Percentiles rank a stretch among this genome's conserved stretches.
These are phyloP conservation scores for Ceratobasidium sp. DNA, from an alignment of 1,284 basidiomycete species.

Conservation along the genomic window DNA sequence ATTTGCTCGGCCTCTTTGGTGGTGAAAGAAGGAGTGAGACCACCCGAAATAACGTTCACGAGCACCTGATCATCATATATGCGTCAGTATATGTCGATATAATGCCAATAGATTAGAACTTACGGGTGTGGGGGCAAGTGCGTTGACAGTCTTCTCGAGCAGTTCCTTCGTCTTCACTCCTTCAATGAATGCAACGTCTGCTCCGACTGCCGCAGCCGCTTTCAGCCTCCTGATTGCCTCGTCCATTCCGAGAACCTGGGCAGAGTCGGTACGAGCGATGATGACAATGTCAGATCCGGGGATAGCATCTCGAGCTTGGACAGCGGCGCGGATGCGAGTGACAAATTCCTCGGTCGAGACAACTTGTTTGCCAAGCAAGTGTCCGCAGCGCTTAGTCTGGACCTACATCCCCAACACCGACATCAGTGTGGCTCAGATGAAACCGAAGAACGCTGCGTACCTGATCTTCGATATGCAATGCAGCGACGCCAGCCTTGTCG, in stretches of 20 bases:
- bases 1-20: constrained; percentile 73
- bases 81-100: background rate
- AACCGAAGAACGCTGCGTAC: constrained; percentile 59
- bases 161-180: constrained; percentile 79
- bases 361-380: constrained; percentile 83
- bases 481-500: constrained; percentile 78
- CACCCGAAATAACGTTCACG: constrained; percentile 82
- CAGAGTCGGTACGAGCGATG: constrained; percentile 86
- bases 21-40: constrained; percentile 80
- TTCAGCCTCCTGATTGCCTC: constrained; percentile 78
- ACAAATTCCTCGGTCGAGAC: constrained; percentile 82
- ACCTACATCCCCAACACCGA: constrained; percentile 61
- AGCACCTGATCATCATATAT: constrained; percentile 59
- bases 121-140: constrained; percentile 77
- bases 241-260: constrained; percentile 84
- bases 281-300: constrained; percentile 81
- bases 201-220: constrained; percentile 79
- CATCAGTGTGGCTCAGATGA: background rate
- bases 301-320: constrained; percentile 76
- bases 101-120: background rate
- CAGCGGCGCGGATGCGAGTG: constrained; percentile 81
- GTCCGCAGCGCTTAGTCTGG: constrained; percentile 85
- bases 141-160: constrained; percentile 72
- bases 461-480: constrained; percentile 85
- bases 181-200: constrained; percentile 88